Evolutionary conservation across 306 rosid species (phyloP).

Genomic region (Glycine soja): DNA sequence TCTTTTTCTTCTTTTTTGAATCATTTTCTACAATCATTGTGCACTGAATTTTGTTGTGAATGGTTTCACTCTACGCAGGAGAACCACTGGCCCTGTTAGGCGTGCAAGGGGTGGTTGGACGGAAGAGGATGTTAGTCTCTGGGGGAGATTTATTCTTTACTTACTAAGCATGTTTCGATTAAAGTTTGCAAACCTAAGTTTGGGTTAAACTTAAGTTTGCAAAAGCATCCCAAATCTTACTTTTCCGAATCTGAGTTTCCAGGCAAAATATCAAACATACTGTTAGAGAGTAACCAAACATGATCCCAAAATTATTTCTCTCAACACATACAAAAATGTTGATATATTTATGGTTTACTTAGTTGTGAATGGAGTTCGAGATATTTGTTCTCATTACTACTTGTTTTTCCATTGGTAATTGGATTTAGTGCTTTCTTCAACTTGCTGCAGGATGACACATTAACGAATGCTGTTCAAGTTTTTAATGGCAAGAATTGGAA

Average conservation of each 20-base stretch:
- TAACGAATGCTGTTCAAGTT: slow-evolving; percentile 80
- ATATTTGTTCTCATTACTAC: neutral
- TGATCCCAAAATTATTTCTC: too few relatives aligned
- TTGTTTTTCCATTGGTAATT: slow-evolving; percentile 6
- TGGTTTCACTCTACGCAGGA: slow-evolving; percentile 58
- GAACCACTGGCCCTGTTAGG: slow-evolving; percentile 92
- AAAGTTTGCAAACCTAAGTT: too few relatives aligned
- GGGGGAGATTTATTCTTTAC: slow-evolving; percentile 7
- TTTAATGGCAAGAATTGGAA: slow-evolving; percentile 93
- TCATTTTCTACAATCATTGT: slow-evolving; percentile 27
- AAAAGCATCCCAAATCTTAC: too few relatives aligned
- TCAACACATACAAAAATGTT: neutral
- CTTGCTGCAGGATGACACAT: slow-evolving; percentile 84
- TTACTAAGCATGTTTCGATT: too few relatives aligned
- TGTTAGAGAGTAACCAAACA: too few relatives aligned
- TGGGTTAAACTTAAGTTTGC: too few relatives aligned
- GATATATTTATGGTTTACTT: neutral
- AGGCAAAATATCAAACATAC: too few relatives aligned
- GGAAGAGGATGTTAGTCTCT: slow-evolving; percentile 75
- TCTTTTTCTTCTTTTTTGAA: neutral
- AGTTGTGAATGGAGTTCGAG: neutral
- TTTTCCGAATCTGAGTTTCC: too few relatives aligned
- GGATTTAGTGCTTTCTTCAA: slow-evolving; percentile 35
- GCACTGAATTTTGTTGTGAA: slow-evolving; percentile 28
- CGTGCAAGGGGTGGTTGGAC: slow-evolving; percentile 99